Evolutionary conservation across 1,284 basidiomycete species (phyloP), one percentile per base, ranked within the genome.

Genomic region (Moesziomyces parantarcticus): DNA sequence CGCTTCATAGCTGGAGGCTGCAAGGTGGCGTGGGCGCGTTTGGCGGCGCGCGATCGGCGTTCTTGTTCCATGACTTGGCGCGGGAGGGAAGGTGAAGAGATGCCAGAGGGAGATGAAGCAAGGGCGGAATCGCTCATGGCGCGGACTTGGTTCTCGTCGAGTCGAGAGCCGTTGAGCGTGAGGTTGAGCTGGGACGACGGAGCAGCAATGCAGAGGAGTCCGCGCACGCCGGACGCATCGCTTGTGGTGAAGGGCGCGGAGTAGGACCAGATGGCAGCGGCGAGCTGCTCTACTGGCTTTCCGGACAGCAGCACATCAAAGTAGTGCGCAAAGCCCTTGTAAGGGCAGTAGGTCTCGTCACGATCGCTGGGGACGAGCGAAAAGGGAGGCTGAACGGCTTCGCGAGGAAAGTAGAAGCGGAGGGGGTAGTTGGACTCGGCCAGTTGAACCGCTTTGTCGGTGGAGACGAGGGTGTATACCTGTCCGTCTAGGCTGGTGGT

Each of bases 251-350:
- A 75, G 3, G 63, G 67, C 9, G 32, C 62, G 1, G 51, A 44
- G 46, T 75, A 75, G 18, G 56, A 54, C 72, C 72, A 75, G 50
- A 75, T 47, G 16, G 69, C 58, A 18, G 51, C 58, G 22, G 51
- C 56, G 46, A 72, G 59, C 20, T 58, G n/a, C 3, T 44, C 40
- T 22, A 72, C 51, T 6, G 54, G 59, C 0, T 50, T 41, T 5
- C 63, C 69, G 1, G 63, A 58, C 11, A 62, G 50, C 1, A 51
- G 44, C 14, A 70, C 44, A 18, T 70, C 67, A 45, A 57, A 51
- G 36, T 70, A 75, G 43, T 58, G 49, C 0, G 72, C 67, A 41
- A 63, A 70, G 23, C 72, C 72, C 40, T 75, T 75, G 60, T 13
- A 75, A 3, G 72, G 72, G 42, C 72, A 75, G 34, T 70, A 75